A percentile compares a stretch with the other conserved stretches of the same genome.
Conservation (phyloP, 192 early-diverging fungal species). For the Backusella liffmaniae region DNA sequence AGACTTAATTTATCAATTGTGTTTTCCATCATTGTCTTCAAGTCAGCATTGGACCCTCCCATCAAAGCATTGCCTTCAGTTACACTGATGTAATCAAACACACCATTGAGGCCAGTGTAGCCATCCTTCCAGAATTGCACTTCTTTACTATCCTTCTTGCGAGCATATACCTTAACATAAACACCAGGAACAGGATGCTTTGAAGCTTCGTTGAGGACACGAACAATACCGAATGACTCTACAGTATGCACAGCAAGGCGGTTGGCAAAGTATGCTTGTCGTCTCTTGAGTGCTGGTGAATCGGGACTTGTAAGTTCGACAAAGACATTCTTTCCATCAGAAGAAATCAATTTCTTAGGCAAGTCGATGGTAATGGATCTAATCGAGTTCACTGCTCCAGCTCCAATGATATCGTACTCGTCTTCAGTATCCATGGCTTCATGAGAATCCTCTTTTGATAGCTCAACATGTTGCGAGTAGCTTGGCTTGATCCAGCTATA, state of each 20-base stretch:
- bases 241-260: slow-evolving; percentile 39
- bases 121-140: slow-evolving; percentile 55
- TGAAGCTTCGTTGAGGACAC: slow-evolving; percentile 27
- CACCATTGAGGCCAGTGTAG: slow-evolving; percentile 48
- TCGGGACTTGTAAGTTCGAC: slow-evolving; percentile 36
- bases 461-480: slow-evolving; percentile 25
- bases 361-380: background rate
- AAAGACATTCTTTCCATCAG: slow-evolving; percentile 12
- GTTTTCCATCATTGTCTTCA: slow-evolving; percentile 1
- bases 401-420: background rate
- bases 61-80: slow-evolving; percentile 36
- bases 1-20: slow-evolving; percentile 22
- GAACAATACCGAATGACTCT: slow-evolving; percentile 39
- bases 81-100: slow-evolving; percentile 46
- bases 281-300: slow-evolving; percentile 16
- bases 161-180: slow-evolving; percentile 52
- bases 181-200: slow-evolving; percentile 40
- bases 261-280: slow-evolving; percentile 45
- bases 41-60: background rate
- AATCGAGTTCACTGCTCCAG: background rate
- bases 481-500: slow-evolving; percentile 43
- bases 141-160: slow-evolving; percentile 22
- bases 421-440: background rate
- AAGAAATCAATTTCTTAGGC: background rate
- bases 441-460: background rate